phyloP scores from a whole-genome alignment of 2,329 filamentous ascomycete genomes.

The Dactylellina sp. region DNA sequence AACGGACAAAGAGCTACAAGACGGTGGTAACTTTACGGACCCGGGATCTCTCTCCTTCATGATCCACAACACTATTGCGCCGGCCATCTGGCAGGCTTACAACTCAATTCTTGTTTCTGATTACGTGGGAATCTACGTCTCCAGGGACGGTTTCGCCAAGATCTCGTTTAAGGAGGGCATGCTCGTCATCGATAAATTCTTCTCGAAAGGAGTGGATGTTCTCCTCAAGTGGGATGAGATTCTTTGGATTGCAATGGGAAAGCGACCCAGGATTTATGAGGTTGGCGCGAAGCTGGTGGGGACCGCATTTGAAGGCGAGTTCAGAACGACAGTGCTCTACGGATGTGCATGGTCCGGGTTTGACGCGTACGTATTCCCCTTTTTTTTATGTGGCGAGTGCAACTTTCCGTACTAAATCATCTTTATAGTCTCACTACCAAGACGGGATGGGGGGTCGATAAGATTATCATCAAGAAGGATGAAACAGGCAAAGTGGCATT shows the following conservation, averaged over 20 bases:
- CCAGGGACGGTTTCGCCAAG: conserved; percentile 27
- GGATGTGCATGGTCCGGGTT: conserved; percentile 32
- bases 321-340: conserved; percentile 17
- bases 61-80: conserved; percentile 37
- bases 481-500: conserved; percentile 21
- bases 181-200: conserved; percentile 27
- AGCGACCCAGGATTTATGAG: conserved; percentile 7
- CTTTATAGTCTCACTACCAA: conserved; percentile 32
- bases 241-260: conserved; percentile 22
- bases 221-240: conserved; percentile 39
- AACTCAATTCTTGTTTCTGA: conserved; percentile 26
- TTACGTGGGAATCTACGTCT: conserved; percentile 41
- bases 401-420: background rate
- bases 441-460: conserved; percentile 44
- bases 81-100: conserved; percentile 43
- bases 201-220: conserved; percentile 26
- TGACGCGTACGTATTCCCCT: conserved; percentile 27
- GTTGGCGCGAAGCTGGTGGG: conserved; percentile 28
- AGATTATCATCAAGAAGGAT: conserved; percentile 30
- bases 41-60: conserved; percentile 21
- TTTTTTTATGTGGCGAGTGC: background rate
- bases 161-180: conserved; percentile 36
- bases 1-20: conserved; percentile 20
- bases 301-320: conserved; percentile 36
- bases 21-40: conserved; percentile 10